Conservation (phyloP, 805 yeast genomes). For the Saturnispora sekii region DNA sequence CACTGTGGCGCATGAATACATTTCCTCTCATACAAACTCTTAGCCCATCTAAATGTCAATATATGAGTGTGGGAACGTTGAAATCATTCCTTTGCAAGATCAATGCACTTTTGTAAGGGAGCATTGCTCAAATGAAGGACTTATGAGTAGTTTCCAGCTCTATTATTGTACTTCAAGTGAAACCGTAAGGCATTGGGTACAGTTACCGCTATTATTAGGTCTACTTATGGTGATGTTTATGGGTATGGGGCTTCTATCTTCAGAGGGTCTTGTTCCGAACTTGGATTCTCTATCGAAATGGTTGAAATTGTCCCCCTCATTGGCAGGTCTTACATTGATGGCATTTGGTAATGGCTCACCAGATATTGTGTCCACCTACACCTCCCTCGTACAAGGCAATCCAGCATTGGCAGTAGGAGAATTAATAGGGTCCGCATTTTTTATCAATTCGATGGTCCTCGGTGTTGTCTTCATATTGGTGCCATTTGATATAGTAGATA, state of each 20-base stretch:
- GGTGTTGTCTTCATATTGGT: constrained; percentile 66
- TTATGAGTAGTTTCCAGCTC: constrained; percentile 20
- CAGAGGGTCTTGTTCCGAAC: constrained; percentile 78
- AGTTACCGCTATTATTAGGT: constrained; percentile 16
- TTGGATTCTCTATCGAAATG: constrained; percentile 56
- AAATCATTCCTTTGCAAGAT: constrained; percentile 11
- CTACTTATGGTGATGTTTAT: constrained; percentile 39
- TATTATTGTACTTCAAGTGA: constrained; percentile 23
- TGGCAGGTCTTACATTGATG: constrained; percentile 79
- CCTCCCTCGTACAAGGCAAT: constrained; percentile 61
- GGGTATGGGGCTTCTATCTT: constrained; percentile 70
- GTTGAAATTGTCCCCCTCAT: constrained; percentile 61
- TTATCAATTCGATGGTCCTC: constrained; percentile 67
- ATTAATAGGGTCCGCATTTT: constrained; percentile 81
- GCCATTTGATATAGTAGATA: constrained; percentile 44
- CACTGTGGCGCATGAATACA: too few relatives aligned
- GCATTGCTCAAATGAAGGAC: constrained; percentile 23
- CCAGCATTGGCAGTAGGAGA: constrained; percentile 81
- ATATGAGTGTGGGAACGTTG: constrained; percentile 7
- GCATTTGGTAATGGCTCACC: constrained; percentile 94
- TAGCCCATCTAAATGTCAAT: neutral
- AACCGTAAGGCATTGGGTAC: constrained; percentile 11
- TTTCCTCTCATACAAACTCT: neutral
- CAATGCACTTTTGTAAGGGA: constrained; percentile 24
- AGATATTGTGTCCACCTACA: constrained; percentile 76